phyloP scores from a whole-genome alignment of 2,329 filamentous ascomycete genomes.

The Arachnopeziza araneosa region DNA sequence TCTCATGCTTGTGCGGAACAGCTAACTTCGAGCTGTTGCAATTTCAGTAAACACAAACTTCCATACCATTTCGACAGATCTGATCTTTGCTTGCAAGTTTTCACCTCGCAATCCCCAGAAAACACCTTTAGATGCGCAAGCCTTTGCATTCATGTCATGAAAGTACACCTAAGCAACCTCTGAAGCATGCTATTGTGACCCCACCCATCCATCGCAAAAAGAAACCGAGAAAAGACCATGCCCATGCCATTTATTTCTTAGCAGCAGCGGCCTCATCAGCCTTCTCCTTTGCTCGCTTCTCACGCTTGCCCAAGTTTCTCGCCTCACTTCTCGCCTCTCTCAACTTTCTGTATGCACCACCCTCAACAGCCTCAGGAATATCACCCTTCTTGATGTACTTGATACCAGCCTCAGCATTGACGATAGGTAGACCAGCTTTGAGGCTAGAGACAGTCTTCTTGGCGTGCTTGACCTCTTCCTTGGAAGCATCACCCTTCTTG shows the following conservation, averaged over 20 bases:
- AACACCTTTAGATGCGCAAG: neutral
- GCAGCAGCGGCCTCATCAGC: constrained; percentile 69
- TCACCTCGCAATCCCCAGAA: neutral
- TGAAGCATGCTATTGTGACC: neutral
- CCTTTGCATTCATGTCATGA: neutral
- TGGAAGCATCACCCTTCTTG: constrained; percentile 87
- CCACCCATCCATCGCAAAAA: neutral
- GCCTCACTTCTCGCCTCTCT: constrained; percentile 79
- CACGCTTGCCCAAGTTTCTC: constrained; percentile 74
- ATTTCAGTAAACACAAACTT: neutral
- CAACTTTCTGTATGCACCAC: constrained; percentile 82
- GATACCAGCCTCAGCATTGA: constrained; percentile 58
- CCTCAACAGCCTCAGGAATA: constrained; percentile 67
- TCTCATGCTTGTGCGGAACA: neutral
- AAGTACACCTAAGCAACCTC: neutral
- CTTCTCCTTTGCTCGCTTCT: constrained; percentile 90
- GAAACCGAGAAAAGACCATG: neutral
- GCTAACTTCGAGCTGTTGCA: neutral
- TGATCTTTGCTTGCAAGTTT: neutral
- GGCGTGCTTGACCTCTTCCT: constrained; percentile 64
- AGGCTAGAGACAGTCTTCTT: constrained; percentile 57
- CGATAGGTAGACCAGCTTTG: constrained; percentile 64
- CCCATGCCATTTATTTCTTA: constrained; percentile 60
- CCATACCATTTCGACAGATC: neutral
- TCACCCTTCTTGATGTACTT: constrained; percentile 77